These are phyloP conservation scores for Schoenoplectus tabernaemontani DNA, from an alignment of 202 grass and related monocot species.

Conservation along the genomic window DNA sequence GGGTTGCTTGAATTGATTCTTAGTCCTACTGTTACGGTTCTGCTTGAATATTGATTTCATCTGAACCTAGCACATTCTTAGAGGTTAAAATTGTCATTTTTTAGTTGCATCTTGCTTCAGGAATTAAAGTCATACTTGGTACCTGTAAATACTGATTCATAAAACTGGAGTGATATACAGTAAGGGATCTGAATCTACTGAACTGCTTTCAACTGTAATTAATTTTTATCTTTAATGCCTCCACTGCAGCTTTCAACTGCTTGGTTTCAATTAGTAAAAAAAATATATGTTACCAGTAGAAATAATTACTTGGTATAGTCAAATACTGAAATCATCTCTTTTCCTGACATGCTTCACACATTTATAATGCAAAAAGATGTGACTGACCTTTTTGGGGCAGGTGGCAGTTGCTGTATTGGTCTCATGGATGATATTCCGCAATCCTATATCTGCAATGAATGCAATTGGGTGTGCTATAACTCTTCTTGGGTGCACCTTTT, in stretches of 20 bases:
- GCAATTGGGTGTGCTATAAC: conserved; percentile 71
- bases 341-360: neutral
- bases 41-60: neutral
- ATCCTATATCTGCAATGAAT: conserved; percentile 84
- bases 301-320: neutral
- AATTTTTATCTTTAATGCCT: neutral
- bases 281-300: neutral
- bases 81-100: conserved; percentile 2
- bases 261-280: neutral
- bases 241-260: neutral
- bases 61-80: neutral
- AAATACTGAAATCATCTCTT: neutral
- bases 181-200: neutral
- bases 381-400: conserved; percentile 22
- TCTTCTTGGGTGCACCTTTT: conserved; percentile 80
- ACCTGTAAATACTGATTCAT: neutral
- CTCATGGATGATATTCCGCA: conserved; percentile 90
- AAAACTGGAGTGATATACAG: neutral
- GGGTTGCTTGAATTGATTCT: neutral
- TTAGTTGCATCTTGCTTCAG: neutral
- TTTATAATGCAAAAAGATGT: neutral
- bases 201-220: neutral
- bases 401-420: conserved; percentile 76
- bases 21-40: neutral
- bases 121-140: neutral